Evolutionary conservation across 2,329 filamentous ascomycete species (phyloP).

Genomic region (Cytospora leucostoma): DNA sequence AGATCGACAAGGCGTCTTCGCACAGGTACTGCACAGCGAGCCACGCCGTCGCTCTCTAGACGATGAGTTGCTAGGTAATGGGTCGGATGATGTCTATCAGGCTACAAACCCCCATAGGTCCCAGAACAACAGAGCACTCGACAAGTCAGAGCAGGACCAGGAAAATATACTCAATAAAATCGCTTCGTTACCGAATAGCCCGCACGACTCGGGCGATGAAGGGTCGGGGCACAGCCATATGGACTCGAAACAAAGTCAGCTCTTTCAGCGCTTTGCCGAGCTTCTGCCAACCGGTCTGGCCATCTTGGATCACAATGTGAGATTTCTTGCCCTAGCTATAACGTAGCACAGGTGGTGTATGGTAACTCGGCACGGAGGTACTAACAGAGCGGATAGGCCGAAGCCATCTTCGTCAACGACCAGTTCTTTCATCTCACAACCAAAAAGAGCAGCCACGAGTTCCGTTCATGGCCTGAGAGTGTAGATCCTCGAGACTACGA

Average conservation of each 20-base stretch:
- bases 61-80: neutral
- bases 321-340: neutral
- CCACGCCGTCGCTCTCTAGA: constrained; percentile 4
- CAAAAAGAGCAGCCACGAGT: constrained; percentile 12
- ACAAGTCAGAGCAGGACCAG: constrained; percentile 11
- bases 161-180: constrained; percentile 14
- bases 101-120: neutral
- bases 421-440: constrained; percentile 15
- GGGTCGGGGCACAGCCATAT: neutral
- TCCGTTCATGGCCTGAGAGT: constrained; percentile 20
- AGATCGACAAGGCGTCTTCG: constrained; percentile 10
- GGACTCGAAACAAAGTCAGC: constrained; percentile 16
- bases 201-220: neutral
- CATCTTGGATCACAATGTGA: constrained; percentile 10
- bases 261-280: constrained; percentile 16
- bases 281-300: constrained; percentile 10
- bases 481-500: constrained; percentile 19
- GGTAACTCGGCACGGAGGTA: accelerated
- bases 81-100: neutral
- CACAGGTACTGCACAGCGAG: constrained; percentile 6
- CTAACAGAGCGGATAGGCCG: constrained; percentile 2
- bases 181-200: neutral
- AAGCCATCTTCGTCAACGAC: constrained; percentile 18
- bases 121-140: constrained; percentile 1
- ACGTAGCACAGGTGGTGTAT: neutral